Conservation (phyloP, 257 asterid species). For the Datura wrightii region DNA sequence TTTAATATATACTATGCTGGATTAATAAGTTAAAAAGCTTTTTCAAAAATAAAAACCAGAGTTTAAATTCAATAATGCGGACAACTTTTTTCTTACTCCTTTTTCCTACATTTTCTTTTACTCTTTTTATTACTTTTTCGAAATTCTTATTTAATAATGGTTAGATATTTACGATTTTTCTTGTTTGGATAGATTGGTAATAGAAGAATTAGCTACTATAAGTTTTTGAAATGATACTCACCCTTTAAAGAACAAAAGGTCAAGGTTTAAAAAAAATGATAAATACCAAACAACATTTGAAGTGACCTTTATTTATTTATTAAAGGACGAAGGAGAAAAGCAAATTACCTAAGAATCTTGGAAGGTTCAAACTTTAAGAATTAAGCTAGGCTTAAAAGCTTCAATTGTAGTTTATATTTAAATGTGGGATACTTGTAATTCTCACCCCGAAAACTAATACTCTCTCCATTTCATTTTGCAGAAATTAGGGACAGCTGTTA, state of each 20-base stretch:
- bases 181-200: not conserved
- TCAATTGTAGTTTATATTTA: too few relatives aligned
- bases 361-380: not conserved
- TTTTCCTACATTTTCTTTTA: not conserved
- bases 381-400: not conserved
- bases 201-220: not conserved
- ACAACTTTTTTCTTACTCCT: not conserved
- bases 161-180: not conserved
- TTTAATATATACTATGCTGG: not conserved
- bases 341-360: not conserved
- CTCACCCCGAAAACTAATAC: too few relatives aligned
- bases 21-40: not conserved
- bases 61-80: not conserved
- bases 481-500: too few relatives aligned
- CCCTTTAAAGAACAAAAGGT: too few relatives aligned
- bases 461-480: too few relatives aligned
- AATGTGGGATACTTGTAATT: too few relatives aligned
- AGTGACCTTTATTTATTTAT: accelerated
- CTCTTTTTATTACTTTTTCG: not conserved
- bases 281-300: too few relatives aligned
- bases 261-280: too few relatives aligned
- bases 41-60: too few relatives aligned
- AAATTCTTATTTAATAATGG: not conserved
- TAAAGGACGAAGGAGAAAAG: not conserved
- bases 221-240: not conserved